Evolutionary conservation across 345 rosid genomes (phyloP), one percentile per base, ranked within the genome.

Genomic region (Corymbia maculata): DNA sequence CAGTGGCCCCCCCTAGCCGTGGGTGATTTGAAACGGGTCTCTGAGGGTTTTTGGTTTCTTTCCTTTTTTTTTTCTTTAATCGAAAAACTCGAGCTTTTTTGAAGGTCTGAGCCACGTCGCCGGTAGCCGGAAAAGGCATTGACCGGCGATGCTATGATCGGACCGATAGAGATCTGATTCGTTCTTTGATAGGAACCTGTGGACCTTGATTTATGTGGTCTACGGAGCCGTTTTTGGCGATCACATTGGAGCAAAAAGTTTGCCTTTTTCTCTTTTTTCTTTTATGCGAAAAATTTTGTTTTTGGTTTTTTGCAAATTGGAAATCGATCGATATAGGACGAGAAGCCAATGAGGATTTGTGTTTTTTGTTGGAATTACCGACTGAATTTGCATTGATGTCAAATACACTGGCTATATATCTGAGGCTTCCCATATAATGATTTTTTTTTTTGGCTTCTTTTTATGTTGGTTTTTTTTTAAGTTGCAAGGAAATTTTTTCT

Each of bases 311-410:
- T 55, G 55, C 89, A 87, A 53, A 88, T 51, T 85, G 87, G 68
- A 57, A 66, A 42, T 47, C 8, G 70, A 86, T 42, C 4, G 21
- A 19, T 19, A 0, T 32, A 47, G 68, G 45, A 44, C 86, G 64
- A 85, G 93, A 88, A 89, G 95, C 95, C 93, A n/a, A 82, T 94
- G 95, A 94, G 79, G 95, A 91, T 89, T 51, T 22, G 47, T 66
- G 61, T 79, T 89, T 89, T 86, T 68, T 68, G 92, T 93, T 96
- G 97, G 97, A 95, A 97, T 97, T 97, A 97, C 98, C 98, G 97
- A 53, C 98, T 97, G 97, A 95, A 90, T 89, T 86, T 86, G 68
- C 85, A 51, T 89, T 94, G 95, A 92, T 92, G 95, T 90, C 57
- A 90, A 90, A 64, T 10, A 87, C 86, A 85, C 93, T 90, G 92